These are phyloP conservation scores for Euclidium syriacum DNA, from an alignment of 345 rosid genomes.

Conservation along the genomic window DNA sequence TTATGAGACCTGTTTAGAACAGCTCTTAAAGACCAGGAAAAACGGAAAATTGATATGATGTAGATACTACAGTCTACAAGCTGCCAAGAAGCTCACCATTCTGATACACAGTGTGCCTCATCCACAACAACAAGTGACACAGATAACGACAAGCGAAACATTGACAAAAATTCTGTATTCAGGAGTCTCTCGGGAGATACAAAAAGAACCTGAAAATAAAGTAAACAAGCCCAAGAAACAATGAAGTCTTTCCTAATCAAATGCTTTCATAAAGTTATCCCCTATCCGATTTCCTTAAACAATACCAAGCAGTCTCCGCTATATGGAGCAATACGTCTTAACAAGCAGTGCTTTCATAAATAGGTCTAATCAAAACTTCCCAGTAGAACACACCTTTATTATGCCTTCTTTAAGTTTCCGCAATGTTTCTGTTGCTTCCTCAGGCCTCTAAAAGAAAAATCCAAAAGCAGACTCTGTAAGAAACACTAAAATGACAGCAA, in stretches of 20 bases:
- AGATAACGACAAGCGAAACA: slow-evolving; percentile 34
- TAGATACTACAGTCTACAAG: slow-evolving; percentile 4
- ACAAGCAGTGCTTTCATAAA: too few species aligned
- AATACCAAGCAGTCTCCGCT: not conserved
- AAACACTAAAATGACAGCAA: not conserved
- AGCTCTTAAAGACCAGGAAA: slow-evolving; percentile 11
- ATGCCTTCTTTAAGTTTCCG: slow-evolving; percentile 59
- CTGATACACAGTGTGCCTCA: slow-evolving; percentile 98
- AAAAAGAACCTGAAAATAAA: slow-evolving; percentile 70
- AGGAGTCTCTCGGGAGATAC: slow-evolving; percentile 92
- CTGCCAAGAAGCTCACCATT: slow-evolving; percentile 59
- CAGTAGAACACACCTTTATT: slow-evolving; percentile 45
- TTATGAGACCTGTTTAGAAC: slow-evolving; percentile 76
- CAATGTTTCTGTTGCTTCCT: slow-evolving; percentile 70
- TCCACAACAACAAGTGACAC: slow-evolving; percentile 89
- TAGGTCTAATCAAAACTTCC: too few species aligned
- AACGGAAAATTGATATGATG: not conserved
- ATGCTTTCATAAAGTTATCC: not conserved
- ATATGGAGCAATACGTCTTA: not conserved
- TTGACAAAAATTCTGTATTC: slow-evolving; percentile 68
- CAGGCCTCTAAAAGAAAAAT: slow-evolving; percentile 45
- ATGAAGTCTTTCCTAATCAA: slow-evolving; percentile 6
- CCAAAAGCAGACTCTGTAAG: slow-evolving; percentile 7
- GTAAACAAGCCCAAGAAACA: slow-evolving; percentile 1
- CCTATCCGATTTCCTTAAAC: not conserved